Conservation (phyloP, 106 monocot species). For the Dioscorea dumetorum region DNA sequence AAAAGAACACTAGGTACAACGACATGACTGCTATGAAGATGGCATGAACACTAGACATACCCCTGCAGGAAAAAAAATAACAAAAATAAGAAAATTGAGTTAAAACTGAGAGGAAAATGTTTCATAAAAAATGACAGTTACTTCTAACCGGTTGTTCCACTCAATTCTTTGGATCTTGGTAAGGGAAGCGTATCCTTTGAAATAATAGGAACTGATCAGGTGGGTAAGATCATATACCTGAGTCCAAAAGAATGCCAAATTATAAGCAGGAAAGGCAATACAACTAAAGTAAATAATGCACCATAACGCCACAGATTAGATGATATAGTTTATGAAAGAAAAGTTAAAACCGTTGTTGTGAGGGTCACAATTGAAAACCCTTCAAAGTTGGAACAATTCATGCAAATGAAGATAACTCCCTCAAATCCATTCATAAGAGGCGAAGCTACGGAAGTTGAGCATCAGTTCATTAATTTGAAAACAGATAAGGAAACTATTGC, state of each 20-base stretch:
- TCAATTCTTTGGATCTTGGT: slow-evolving; percentile 51
- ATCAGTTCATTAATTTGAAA: too few relatives aligned
- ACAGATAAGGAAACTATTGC: too few relatives aligned
- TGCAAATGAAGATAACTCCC: too few relatives aligned
- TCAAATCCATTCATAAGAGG: too few relatives aligned
- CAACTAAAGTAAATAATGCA: too few relatives aligned
- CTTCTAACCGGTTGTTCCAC: slow-evolving; percentile 62
- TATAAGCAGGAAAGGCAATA: too few relatives aligned
- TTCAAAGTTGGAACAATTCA: too few relatives aligned
- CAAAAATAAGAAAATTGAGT: not conserved
- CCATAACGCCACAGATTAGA: too few relatives aligned
- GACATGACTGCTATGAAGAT: slow-evolving; percentile 83
- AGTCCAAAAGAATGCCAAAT: not conserved
- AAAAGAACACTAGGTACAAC: slow-evolving; percentile 73
- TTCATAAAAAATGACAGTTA: not conserved
- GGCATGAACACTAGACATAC: slow-evolving; percentile 90
- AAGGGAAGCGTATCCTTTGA: slow-evolving; percentile 47
- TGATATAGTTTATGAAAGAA: too few relatives aligned
- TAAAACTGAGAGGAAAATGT: slow-evolving; percentile 5
- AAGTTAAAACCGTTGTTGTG: too few relatives aligned
- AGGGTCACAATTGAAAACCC: too few relatives aligned
- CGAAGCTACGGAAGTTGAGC: too few relatives aligned
- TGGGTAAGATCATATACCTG: slow-evolving; percentile 56
- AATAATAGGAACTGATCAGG: slow-evolving; percentile 44
- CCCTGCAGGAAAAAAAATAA: slow-evolving; percentile 42